These are phyloP conservation scores for Triticum timopheevii DNA, from an alignment of 176 grass and related monocot species.

Conservation along the genomic window DNA sequence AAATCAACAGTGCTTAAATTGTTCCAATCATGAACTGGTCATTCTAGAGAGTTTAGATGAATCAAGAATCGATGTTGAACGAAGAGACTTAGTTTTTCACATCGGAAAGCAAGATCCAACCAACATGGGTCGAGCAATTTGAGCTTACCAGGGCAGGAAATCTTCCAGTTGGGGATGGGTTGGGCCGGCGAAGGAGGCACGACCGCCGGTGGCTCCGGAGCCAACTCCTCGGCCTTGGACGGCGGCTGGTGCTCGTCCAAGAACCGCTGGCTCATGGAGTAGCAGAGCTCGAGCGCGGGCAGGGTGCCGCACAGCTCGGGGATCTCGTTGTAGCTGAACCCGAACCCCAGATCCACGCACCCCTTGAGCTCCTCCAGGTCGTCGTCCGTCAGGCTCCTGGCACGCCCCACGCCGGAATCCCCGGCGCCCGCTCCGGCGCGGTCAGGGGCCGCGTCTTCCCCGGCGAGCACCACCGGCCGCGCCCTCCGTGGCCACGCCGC, in stretches of 20 bases:
- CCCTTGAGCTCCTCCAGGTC: constrained; percentile 56
- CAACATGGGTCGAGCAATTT: not conserved
- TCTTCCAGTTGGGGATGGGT: constrained; percentile 49
- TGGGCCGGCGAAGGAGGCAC: constrained; percentile 16
- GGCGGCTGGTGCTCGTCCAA: constrained; percentile 25
- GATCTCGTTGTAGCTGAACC: constrained; percentile 55
- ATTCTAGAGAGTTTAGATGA: not conserved
- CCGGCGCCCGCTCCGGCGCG: not conserved
- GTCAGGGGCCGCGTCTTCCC: not conserved
- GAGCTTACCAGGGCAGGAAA: constrained; percentile 54
- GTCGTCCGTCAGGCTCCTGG: constrained; percentile 51
- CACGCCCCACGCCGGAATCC: not conserved
- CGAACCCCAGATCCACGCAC: constrained; percentile 61
- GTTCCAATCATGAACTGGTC: not conserved
- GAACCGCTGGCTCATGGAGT: constrained; percentile 55
- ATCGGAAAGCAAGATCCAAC: constrained; percentile 15
- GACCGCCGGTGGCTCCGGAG: not conserved
- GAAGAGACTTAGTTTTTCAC: not conserved
- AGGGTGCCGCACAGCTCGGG: constrained; percentile 55
- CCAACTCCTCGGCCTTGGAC: not conserved
- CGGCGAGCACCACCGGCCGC: constrained; percentile 31
- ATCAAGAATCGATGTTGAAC: not conserved
- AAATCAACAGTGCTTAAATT: not conserved
- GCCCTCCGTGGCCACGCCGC: constrained; percentile 10
- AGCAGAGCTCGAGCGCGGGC: constrained; percentile 55